These are phyloP conservation scores for Plectosphaerella cucumerina DNA, from an alignment of 2,329 filamentous ascomycete genomes.

Conservation along the genomic window DNA sequence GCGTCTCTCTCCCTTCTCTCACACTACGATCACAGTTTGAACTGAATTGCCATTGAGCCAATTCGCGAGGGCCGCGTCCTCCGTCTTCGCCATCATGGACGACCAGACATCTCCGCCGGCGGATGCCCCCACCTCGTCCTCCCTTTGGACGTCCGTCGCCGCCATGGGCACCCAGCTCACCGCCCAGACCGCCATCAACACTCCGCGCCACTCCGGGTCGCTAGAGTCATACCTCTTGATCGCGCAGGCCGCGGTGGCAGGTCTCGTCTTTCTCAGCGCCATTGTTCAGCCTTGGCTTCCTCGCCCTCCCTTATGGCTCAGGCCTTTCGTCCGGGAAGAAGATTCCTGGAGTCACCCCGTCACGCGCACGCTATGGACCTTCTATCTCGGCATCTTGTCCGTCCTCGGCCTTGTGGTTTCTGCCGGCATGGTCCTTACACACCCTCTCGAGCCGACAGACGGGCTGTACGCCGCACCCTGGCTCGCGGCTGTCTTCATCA, in stretches of 20 bases:
- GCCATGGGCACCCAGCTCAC: too few relatives aligned
- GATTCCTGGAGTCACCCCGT: conserved; percentile 12
- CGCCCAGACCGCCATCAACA: too few relatives aligned
- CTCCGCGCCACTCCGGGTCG: too few relatives aligned
- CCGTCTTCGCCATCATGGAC: too few relatives aligned
- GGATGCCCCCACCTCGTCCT: too few relatives aligned
- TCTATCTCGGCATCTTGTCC: conserved; percentile 26
- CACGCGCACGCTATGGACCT: conserved; percentile 34
- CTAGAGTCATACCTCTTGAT: conserved; percentile 5
- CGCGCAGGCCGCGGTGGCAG: conserved; percentile 23
- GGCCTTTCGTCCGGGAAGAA: conserved; percentile 37
- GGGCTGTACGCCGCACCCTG: conserved; percentile 35
- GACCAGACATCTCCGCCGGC: too few relatives aligned
- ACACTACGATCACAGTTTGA: too few relatives aligned
- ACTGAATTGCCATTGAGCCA: too few relatives aligned
- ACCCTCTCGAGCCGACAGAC: conserved; percentile 18
- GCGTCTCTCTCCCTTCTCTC: too few relatives aligned
- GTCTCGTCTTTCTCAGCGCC: conserved; percentile 24
- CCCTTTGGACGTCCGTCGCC: too few relatives aligned
- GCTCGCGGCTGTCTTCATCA: conserved; percentile 30
- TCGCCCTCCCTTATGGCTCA: conserved; percentile 33
- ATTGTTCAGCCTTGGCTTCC: conserved; percentile 18
- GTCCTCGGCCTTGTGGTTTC: conserved; percentile 29
- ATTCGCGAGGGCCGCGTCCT: too few relatives aligned
- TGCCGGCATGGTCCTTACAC: conserved; percentile 22